phyloP scores from a whole-genome alignment of 805 yeast genomes.

The Kregervanrija delftensis region DNA sequence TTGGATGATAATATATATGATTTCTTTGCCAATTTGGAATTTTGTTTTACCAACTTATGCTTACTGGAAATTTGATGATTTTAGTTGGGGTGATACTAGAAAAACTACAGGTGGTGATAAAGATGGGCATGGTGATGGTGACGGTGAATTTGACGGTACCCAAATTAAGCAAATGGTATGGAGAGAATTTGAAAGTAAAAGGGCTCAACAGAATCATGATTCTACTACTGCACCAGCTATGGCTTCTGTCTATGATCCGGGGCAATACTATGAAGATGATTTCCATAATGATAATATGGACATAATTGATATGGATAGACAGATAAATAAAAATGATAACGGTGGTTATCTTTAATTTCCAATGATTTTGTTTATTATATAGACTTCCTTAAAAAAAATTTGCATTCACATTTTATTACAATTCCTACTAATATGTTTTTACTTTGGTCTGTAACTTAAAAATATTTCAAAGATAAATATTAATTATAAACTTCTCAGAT shows the following conservation, averaged over 20 bases:
- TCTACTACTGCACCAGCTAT: conserved; percentile 11
- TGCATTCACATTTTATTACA: no score
- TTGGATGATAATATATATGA: conserved; percentile 73
- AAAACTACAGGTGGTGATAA: conserved; percentile 65
- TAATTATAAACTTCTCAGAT: no score
- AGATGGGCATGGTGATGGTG: conserved; percentile 59
- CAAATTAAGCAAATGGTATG: conserved; percentile 86
- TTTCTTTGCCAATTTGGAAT: conserved; percentile 92
- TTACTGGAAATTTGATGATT: conserved; percentile 93
- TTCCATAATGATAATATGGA: conserved; percentile 7
- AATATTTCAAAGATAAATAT: no score
- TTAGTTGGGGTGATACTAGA: conserved; percentile 95
- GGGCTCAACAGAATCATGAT: conserved; percentile 20
- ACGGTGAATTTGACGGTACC: conserved; percentile 88
- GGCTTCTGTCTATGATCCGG: conserved; percentile 23
- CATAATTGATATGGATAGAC: conserved; percentile 10
- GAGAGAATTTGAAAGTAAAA: conserved; percentile 84
- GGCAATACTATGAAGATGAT: conserved; percentile 5
- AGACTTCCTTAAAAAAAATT: neutral
- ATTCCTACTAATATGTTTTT: no score
- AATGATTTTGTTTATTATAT: neutral
- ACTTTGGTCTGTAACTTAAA: no score
- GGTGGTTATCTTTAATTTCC: neutral
- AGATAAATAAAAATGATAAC: neutral
- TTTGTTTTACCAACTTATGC: conserved; percentile 81